phyloP scores from a whole-genome alignment of 257 asterid genomes.

The Fraxinus americana region DNA sequence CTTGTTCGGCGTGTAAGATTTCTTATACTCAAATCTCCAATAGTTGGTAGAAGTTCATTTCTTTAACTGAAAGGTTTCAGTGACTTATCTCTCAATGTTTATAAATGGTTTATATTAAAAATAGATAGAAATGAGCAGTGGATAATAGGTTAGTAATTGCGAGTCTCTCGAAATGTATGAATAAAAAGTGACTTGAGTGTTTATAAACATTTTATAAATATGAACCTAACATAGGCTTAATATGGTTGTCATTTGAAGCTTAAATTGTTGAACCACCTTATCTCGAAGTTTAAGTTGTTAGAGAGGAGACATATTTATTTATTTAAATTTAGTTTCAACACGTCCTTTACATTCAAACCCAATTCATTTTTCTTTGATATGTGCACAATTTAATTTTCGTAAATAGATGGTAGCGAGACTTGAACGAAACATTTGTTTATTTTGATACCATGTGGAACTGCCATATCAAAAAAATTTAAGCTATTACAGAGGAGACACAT shows the following conservation, averaged over 20 bases:
- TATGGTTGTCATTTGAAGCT: background rate
- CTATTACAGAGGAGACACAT: background rate
- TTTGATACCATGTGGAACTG: background rate
- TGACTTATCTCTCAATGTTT: too few relatives aligned
- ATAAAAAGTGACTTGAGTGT: too few relatives aligned
- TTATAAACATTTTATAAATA: too few relatives aligned
- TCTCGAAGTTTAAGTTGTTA: background rate
- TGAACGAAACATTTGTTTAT: too few relatives aligned
- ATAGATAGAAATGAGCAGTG: too few relatives aligned
- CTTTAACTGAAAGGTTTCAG: too few relatives aligned
- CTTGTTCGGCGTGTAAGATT: constrained; percentile 81
- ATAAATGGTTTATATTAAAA: too few relatives aligned
- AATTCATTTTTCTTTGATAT: background rate
- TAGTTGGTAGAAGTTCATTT: too few relatives aligned
- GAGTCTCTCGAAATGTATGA: too few relatives aligned
- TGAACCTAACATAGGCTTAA: too few relatives aligned
- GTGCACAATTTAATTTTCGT: background rate
- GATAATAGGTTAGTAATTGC: too few relatives aligned
- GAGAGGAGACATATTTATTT: background rate
- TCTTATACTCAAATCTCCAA: background rate
- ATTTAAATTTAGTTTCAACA: background rate
- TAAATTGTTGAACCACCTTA: background rate
- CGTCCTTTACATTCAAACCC: background rate
- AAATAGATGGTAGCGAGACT: too few relatives aligned
- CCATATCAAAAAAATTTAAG: background rate